Evolutionary conservation across 306 rosid species (phyloP).

Genomic region (Begonia loranthoides): DNA sequence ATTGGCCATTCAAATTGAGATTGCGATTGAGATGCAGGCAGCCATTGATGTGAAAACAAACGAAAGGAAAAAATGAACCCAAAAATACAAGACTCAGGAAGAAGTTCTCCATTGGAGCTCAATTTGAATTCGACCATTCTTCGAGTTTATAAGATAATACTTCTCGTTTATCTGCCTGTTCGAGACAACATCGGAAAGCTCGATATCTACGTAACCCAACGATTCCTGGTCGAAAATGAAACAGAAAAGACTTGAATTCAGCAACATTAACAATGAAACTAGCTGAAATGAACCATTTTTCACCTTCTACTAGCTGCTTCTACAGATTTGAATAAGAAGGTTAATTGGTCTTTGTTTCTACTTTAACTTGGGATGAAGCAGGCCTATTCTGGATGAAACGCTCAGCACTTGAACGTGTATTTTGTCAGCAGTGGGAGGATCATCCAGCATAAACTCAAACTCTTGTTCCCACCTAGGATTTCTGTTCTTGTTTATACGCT

Average conservation of each 20-base stretch:
- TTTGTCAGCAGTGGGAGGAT: conserved; percentile 64
- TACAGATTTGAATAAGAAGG: too few relatives aligned
- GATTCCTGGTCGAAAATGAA: conserved; percentile 35
- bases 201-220: conserved; percentile 57
- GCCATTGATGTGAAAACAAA: too few relatives aligned
- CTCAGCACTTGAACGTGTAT: conserved; percentile 75
- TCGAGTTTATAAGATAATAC: conserved; percentile 81
- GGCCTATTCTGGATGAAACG: conserved; percentile 54
- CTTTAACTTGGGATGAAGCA: conserved; percentile 63
- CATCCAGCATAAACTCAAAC: conserved; percentile 49
- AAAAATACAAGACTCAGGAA: conserved; percentile 7
- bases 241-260: conserved; percentile 6
- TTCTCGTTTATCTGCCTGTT: conserved; percentile 77
- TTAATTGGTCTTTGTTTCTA: too few relatives aligned
- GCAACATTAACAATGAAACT: neutral
- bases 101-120: conserved; percentile 84
- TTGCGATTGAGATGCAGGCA: too few relatives aligned
- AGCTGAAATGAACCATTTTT: neutral
- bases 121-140: conserved; percentile 68
- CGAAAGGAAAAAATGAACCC: neutral
- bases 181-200: conserved; percentile 53
- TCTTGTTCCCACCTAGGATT: conserved; percentile 96
- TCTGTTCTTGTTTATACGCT: conserved; percentile 63
- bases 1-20: too few relatives aligned
- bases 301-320: too few relatives aligned